phyloP scores from a whole-genome alignment of 805 yeast genomes.

The Starmerella gropengiesseri region DNA sequence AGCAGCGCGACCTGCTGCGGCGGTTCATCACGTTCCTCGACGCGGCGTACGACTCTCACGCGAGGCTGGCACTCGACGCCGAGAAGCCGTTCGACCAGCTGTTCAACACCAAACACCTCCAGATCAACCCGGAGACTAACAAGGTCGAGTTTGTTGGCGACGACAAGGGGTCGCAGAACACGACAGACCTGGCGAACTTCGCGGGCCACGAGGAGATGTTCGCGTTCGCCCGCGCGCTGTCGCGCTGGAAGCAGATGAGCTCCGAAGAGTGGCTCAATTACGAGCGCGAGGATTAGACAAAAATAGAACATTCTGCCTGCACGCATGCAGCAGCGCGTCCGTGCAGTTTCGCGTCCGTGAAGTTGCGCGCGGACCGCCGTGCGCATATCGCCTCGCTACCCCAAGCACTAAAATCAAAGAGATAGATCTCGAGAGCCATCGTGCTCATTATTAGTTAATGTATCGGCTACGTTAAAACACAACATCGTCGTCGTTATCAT shows the following conservation, averaged over 20 bases:
- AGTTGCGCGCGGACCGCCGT: too few species aligned
- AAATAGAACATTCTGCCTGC: too few species aligned
- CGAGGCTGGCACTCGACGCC: slow-evolving; percentile 78
- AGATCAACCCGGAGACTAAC: slow-evolving; percentile 29
- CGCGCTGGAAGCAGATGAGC: slow-evolving; percentile 87
- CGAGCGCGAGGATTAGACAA: slow-evolving; percentile 4
- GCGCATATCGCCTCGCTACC: too few species aligned
- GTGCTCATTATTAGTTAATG: too few species aligned
- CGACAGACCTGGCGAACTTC: slow-evolving; percentile 41
- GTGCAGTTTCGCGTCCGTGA: neutral
- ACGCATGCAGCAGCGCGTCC: neutral
- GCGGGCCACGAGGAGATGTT: slow-evolving; percentile 89
- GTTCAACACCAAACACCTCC: slow-evolving; percentile 61
- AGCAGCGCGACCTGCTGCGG: slow-evolving; percentile 73
- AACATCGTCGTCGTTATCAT: slow-evolving; percentile 21
- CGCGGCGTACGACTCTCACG: slow-evolving; percentile 88
- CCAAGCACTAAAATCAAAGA: too few species aligned
- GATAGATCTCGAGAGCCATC: neutral
- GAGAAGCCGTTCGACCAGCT: slow-evolving; percentile 75
- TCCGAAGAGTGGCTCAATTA: slow-evolving; percentile 64
- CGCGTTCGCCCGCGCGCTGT: slow-evolving; percentile 91
- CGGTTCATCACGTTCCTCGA: slow-evolving; percentile 90
- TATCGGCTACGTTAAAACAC: slow-evolving; percentile 14
- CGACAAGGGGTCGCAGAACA: slow-evolving; percentile 47
- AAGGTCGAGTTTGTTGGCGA: slow-evolving; percentile 20